phyloP scores from a whole-genome alignment of 2,329 filamentous ascomycete genomes.

The Aspergillus fijiensis region DNA sequence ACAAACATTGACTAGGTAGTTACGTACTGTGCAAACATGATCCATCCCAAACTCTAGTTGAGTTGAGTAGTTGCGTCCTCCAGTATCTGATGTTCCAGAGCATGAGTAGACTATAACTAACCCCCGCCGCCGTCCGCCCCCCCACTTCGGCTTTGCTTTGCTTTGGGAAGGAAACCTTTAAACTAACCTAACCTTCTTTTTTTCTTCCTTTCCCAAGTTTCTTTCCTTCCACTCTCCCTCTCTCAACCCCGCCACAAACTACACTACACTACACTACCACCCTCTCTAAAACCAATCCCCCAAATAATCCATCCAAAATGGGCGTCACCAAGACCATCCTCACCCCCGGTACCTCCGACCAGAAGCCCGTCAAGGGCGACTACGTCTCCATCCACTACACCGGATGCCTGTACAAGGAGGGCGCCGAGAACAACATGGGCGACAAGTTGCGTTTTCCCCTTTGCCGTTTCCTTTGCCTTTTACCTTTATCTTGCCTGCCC shows the following conservation, averaged over 20 bases:
- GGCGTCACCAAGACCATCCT: slow-evolving; percentile 69
- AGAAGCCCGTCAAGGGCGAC: slow-evolving; percentile 65
- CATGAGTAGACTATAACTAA: too few relatives aligned
- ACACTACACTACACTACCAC: background rate
- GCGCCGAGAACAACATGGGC: slow-evolving; percentile 62
- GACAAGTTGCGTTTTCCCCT: slow-evolving; percentile 57
- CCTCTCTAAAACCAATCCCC: background rate
- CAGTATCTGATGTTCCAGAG: too few relatives aligned
- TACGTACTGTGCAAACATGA: too few relatives aligned
- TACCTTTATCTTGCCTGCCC: too few relatives aligned
- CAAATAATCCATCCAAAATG: slow-evolving; percentile 50
- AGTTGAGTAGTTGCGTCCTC: too few relatives aligned
- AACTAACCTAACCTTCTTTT: background rate
- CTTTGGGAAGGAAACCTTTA: too few relatives aligned
- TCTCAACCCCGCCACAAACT: background rate
- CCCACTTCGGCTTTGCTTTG: background rate
- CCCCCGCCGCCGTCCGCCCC: background rate
- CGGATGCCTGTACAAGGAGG: slow-evolving; percentile 74
- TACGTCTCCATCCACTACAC: slow-evolving; percentile 87
- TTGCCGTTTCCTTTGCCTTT: background rate
- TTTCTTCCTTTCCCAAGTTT: background rate
- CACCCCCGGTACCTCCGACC: slow-evolving; percentile 59
- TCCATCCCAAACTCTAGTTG: too few relatives aligned
- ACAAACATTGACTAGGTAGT: too few relatives aligned
- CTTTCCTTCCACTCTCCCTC: background rate